phyloP scores from a whole-genome alignment of 768 basidiomycete species.

The Phaeotremella skinneri region DNA sequence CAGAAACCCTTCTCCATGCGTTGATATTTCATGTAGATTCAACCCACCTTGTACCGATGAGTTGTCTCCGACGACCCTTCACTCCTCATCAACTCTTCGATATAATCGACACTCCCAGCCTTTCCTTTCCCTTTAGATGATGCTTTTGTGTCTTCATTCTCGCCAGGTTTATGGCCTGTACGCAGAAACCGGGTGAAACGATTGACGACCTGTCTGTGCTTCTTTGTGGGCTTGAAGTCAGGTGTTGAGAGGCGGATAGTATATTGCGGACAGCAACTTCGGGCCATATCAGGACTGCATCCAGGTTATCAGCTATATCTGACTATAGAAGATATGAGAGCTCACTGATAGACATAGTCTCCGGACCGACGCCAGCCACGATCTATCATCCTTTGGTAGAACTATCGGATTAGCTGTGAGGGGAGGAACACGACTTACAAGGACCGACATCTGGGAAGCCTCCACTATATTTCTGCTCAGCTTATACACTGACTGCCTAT shows the following conservation, averaged over 20 bases:
- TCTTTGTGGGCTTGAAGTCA: slow-evolving; percentile 33
- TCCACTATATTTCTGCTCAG: slow-evolving; percentile 21
- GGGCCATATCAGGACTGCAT: slow-evolving; percentile 70
- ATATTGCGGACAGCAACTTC: slow-evolving; percentile 89
- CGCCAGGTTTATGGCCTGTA: slow-evolving; percentile 60
- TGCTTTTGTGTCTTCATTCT: slow-evolving; percentile 47
- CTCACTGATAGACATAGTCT: slow-evolving; percentile 64
- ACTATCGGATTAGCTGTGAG: slow-evolving; percentile 17
- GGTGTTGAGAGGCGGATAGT: slow-evolving; percentile 64
- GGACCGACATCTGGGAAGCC: slow-evolving; percentile 36
- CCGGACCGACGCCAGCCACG: slow-evolving; percentile 53
- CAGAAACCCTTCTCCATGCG: neutral
- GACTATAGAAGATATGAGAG: neutral
- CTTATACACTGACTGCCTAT: neutral
- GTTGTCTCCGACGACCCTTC: slow-evolving; percentile 54
- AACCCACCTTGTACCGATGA: slow-evolving; percentile 58
- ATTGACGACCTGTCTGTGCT: slow-evolving; percentile 43
- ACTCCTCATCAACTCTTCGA: slow-evolving; percentile 59
- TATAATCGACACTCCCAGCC: slow-evolving; percentile 51
- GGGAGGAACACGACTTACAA: slow-evolving; percentile 15
- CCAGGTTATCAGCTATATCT: neutral
- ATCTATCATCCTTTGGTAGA: slow-evolving; percentile 52
- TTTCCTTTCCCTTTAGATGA: slow-evolving; percentile 41
- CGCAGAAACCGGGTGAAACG: slow-evolving; percentile 42
- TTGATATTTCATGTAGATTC: neutral